These are phyloP conservation scores for Ophiostoma sp. DNA, from an alignment of 2,329 filamentous ascomycete genomes.

Conservation along the genomic window DNA sequence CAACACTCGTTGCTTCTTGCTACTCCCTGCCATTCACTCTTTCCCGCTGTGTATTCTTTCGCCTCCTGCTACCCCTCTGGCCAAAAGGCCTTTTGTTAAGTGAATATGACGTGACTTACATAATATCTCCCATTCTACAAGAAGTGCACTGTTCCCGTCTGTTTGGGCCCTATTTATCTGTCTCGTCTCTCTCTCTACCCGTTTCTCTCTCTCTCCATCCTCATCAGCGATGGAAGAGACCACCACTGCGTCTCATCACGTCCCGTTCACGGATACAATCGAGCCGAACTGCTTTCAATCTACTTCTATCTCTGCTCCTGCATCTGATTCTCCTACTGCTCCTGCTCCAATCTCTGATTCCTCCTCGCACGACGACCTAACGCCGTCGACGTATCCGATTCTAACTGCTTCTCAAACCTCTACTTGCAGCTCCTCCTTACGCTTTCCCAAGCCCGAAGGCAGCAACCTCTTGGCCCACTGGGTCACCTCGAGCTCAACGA, in stretches of 20 bases:
- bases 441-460: conserved; percentile 53
- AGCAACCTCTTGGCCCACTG: conserved; percentile 53
- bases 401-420: conserved; percentile 15
- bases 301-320: conserved; percentile 21
- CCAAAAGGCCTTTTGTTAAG: conserved; percentile 12
- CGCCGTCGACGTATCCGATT: not conserved
- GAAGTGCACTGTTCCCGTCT: conserved; percentile 19
- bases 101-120: conserved; percentile 26
- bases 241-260: conserved; percentile 22
- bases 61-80: conserved; percentile 13
- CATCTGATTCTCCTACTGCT: not conserved
- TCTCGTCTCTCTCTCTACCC: conserved; percentile 10
- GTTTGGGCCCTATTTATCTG: not conserved
- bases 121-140: conserved; percentile 13
- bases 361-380: not conserved
- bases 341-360: not conserved
- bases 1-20: conserved; percentile 5
- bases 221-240: conserved; percentile 26
- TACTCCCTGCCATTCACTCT: conserved; percentile 7
- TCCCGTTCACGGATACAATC: conserved; percentile 12
- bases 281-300: conserved; percentile 1
- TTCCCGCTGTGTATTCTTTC: not conserved
- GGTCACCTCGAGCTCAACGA: conserved; percentile 53
- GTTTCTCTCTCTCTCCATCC: conserved; percentile 13
- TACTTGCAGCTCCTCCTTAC: conserved; percentile 38